Percentiles rank a stretch among this genome's conserved stretches.
These are phyloP conservation scores for Vicia villosa DNA, from an alignment of 306 rosid species.

Conservation along the genomic window DNA sequence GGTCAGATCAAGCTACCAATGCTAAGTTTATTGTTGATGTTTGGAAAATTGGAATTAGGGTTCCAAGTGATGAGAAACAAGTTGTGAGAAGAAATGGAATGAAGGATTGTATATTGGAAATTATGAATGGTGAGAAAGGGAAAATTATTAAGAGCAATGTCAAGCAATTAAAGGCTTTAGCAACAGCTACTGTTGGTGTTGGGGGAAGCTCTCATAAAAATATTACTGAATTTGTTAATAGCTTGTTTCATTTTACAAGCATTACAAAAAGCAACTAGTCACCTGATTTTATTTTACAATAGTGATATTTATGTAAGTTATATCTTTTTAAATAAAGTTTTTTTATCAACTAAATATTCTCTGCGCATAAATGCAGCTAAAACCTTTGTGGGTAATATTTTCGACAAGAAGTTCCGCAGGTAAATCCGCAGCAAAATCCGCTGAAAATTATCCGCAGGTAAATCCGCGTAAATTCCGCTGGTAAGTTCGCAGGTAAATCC, in stretches of 20 bases:
- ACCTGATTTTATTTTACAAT: too few relatives aligned
- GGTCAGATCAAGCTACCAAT: constrained; percentile 35
- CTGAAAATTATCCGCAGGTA: too few relatives aligned
- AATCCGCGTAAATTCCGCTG: too few relatives aligned
- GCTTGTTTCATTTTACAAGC: not conserved
- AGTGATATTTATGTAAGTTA: too few relatives aligned
- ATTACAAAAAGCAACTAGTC: not conserved
- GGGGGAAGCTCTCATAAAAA: constrained; percentile 28
- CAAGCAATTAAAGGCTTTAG: constrained; percentile 4
- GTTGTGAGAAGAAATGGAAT: constrained; percentile 13
- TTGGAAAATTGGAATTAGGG: constrained; percentile 36
- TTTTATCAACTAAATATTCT: too few relatives aligned
- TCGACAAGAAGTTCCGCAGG: too few relatives aligned
- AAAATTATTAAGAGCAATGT: constrained; percentile 13
- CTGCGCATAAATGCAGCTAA: too few relatives aligned
- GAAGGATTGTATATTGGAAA: constrained; percentile 24
- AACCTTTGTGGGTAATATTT: too few relatives aligned
- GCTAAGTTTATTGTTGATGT: too few relatives aligned
- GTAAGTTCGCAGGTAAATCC: too few relatives aligned
- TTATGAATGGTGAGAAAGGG: constrained; percentile 24
- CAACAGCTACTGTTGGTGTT: not conserved
- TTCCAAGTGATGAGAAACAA: constrained; percentile 1
- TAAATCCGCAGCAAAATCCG: too few relatives aligned
- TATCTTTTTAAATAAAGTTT: too few relatives aligned
- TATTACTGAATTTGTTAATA: constrained; percentile 20